A percentile compares a stretch with the other conserved stretches of the same genome.
Conservation (phyloP, 1,139 yeast genomes). For the Geotrichum aggregatum region DNA sequence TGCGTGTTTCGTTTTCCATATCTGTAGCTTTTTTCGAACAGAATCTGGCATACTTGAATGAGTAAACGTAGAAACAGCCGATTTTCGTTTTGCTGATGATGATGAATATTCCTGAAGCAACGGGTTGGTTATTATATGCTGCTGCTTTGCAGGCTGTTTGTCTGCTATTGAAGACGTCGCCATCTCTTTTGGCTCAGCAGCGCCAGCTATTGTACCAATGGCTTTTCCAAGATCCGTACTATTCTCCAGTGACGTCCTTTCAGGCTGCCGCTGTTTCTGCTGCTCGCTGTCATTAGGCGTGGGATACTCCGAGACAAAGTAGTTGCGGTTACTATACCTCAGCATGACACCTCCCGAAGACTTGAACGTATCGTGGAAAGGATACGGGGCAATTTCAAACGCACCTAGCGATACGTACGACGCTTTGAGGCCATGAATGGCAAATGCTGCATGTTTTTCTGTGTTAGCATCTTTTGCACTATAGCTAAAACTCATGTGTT, state of each 20-base stretch:
- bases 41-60: not conserved
- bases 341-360: constrained; percentile 18
- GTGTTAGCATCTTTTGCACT: too few species aligned
- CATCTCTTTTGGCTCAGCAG: not conserved
- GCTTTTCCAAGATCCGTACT: too few species aligned
- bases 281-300: not conserved
- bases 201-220: too few species aligned
- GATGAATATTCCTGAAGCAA: not conserved
- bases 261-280: not conserved
- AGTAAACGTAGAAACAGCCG: not conserved
- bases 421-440: constrained; percentile 1
- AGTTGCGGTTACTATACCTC: constrained; percentile 14
- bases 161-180: not conserved
- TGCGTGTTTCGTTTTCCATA: constrained; percentile 7
- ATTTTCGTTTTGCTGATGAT: not conserved
- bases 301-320: constrained; percentile 18
- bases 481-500: not conserved
- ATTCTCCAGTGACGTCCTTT: not conserved
- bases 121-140: not conserved
- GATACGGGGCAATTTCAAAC: constrained; percentile 18
- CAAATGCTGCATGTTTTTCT: too few species aligned
- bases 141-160: not conserved
- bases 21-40: constrained; percentile 1
- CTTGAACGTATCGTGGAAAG: constrained; percentile 9
- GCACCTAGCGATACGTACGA: constrained; percentile 21